Evolutionary conservation across 352 stramenopile species (phyloP).

Genomic region (Plasmopara muralis): DNA sequence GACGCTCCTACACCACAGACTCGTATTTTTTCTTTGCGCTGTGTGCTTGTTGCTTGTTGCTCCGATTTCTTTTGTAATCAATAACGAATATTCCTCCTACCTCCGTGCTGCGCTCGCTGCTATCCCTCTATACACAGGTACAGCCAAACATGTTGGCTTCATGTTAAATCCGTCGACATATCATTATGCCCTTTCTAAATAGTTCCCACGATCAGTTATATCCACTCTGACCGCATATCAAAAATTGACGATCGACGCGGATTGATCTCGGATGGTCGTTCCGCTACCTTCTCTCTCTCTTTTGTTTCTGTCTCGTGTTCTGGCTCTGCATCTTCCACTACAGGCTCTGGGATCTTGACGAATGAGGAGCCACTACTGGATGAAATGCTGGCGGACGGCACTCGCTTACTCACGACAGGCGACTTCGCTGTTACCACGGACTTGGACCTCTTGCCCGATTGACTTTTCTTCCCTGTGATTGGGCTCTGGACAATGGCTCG

Average conservation of each 20-base stretch:
- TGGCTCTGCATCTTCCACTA: conserved; percentile 19
- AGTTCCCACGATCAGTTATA: conserved; percentile 10
- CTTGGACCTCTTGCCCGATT: conserved; percentile 21
- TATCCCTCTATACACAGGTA: conserved; percentile 26
- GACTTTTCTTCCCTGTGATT: conserved; percentile 21
- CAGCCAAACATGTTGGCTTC: conserved; percentile 12
- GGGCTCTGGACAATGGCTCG: conserved; percentile 23
- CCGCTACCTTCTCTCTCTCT: conserved; percentile 13
- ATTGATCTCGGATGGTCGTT: conserved; percentile 23
- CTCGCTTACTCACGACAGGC: conserved; percentile 9
- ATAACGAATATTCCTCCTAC: conserved; percentile 14
- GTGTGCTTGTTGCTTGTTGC: too few relatives aligned
- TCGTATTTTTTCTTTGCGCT: too few relatives aligned
- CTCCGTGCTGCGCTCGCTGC: conserved; percentile 12
- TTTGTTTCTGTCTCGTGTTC: conserved; percentile 19
- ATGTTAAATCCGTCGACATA: neutral
- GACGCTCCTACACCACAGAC: too few relatives aligned
- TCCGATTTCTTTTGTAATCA: conserved; percentile 15
- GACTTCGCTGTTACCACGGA: conserved; percentile 19
- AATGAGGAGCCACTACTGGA: conserved; percentile 22
- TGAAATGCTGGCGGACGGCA: conserved; percentile 12
- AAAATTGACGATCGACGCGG: conserved; percentile 35
- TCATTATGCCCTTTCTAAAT: neutral
- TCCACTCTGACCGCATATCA: conserved; percentile 38
- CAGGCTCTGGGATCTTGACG: conserved; percentile 16